Percentiles rank a stretch among this genome's conserved stretches.
Conservation (phyloP, 2,329 filamentous ascomycete genomes). For the Claviceps sp. region DNA sequence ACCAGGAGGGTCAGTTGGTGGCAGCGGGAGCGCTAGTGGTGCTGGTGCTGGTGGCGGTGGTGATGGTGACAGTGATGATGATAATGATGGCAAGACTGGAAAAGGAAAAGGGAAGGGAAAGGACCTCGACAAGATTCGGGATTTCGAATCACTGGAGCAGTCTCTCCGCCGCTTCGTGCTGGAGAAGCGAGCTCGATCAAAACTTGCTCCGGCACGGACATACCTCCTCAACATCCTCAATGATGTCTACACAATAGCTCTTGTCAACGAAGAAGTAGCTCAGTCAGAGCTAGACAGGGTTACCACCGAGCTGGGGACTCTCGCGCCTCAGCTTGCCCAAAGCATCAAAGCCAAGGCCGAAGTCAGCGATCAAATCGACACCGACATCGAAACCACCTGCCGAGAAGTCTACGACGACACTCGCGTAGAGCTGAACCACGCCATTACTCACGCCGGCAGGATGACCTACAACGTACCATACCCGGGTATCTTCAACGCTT, state of each 20-base stretch:
- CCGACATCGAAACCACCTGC: constrained; percentile 72
- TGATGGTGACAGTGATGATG: constrained; percentile 43
- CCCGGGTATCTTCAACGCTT: constrained; percentile 70
- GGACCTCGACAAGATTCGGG: constrained; percentile 72
- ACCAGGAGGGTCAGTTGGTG: constrained; percentile 39
- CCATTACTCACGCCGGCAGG: constrained; percentile 66
- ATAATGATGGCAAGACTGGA: constrained; percentile 46
- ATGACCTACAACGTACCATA: constrained; percentile 72
- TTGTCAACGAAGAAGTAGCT: constrained; percentile 77
- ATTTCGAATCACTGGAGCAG: constrained; percentile 82
- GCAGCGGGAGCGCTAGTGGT: constrained; percentile 40
- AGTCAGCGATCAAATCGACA: constrained; percentile 69
- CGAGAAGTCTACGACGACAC: constrained; percentile 78
- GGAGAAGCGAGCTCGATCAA: constrained; percentile 88
- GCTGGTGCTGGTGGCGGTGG: constrained; percentile 39
- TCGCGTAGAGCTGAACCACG: constrained; percentile 56
- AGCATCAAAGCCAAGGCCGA: constrained; percentile 68
- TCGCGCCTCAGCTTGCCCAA: constrained; percentile 76
- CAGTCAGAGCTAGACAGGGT: constrained; percentile 76
- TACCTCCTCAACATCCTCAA: constrained; percentile 89
- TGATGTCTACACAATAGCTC: constrained; percentile 71
- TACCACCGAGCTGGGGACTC: constrained; percentile 60
- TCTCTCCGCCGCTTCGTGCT: constrained; percentile 86
- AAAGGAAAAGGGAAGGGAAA: constrained; percentile 76
- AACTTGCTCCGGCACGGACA: constrained; percentile 87